Evolutionary conservation across 768 basidiomycete genomes (phyloP), one percentile per base, ranked within the genome.

Genomic region (Galerina marginata): DNA sequence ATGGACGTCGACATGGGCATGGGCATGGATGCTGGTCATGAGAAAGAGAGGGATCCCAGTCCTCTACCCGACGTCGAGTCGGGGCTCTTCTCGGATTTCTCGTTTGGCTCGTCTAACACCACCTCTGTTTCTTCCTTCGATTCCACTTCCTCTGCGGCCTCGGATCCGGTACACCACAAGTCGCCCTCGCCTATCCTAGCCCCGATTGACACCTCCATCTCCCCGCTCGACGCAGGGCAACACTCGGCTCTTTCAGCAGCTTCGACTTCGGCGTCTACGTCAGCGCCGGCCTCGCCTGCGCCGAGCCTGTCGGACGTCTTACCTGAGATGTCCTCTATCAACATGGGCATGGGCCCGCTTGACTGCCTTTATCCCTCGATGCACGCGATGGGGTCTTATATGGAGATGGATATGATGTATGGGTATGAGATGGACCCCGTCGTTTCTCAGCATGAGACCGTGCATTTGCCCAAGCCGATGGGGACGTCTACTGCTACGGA

Each of bases 31-130:
- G 20, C 33, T 14, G 48, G 49, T 50, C 29, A 33, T 5, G 45
- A 7, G 14, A 26, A 63, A 12, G 64, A 63, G 37, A 47, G 66
- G 12, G 64, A 67, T 25, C 59, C 62, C 1, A 58, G 55, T 23
- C 66, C 66, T 12, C 47, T 67, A 3, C 66, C 66, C 0, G 64
- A 65, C 15, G 64, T 67, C 15, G 64, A 67, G 16, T 25, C 59
- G 1, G 57, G 47, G n/a, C 47, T 65, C 1, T 67, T 67, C 42
- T 46, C 45, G 0, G 56, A 64, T n/a, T 67, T 67, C 45, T 62
- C 63, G 1, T 67, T 67, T 11, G 54, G 54, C 2, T 44, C 52
- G 4, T 40, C 20, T 20, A 20, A 20, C 2, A 20, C 20, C 20
- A 20, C 51, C 23, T 6, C 38, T 26, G 51, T n/a, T 7, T 7